Evolutionary conservation across 768 basidiomycete species (phyloP), one percentile per base, ranked within the genome.

Genomic region (Hypsizygus marmoreus): DNA sequence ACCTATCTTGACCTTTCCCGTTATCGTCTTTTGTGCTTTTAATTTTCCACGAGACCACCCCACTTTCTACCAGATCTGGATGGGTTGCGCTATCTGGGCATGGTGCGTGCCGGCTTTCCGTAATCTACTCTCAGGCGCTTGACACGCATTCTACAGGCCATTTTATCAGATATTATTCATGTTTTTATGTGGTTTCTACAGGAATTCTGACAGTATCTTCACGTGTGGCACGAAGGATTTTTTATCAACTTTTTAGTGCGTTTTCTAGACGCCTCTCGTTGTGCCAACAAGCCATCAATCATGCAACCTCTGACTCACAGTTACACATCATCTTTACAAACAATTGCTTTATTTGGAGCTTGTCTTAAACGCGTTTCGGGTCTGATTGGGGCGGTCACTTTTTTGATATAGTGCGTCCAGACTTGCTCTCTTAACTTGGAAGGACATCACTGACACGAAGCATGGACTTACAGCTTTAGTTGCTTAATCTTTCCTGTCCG

Each of bases 281-380:
- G n/a, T n/a, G n/a, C n/a, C n/a, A n/a, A n/a, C n/a, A n/a, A n/a
- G n/a, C n/a, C n/a, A n/a, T n/a, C n/a, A n/a, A n/a, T n/a, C n/a
- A n/a, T n/a, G n/a, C n/a, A n/a, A n/a, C 58, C 7, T 43, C 6
- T 31, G 23, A n/a, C 43, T 39, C 19, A 41, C 39, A 51, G 53
- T 33, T 55, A 52, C 49, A 48, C 68, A 35, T 63, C 67, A 2
- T 55, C 59, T 6, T 40, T 63, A 39, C 73, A 73, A 35, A 77
- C 78, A 1, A 72, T 81, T 42, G 76, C 73, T 3, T 57, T 82
- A 7, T 81, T 82, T 48, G 80, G 79, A 17, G 49, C 79, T 40
- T 67, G 71, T 46, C 55, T 74, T 50, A 72, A 75, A 42, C 65
- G 77, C 37, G 57, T 76, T 29, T 66, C 77, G 3, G 75, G 76